phyloP scores from a whole-genome alignment of 164 flowering plant species.

The Hamamelis virginiana region DNA sequence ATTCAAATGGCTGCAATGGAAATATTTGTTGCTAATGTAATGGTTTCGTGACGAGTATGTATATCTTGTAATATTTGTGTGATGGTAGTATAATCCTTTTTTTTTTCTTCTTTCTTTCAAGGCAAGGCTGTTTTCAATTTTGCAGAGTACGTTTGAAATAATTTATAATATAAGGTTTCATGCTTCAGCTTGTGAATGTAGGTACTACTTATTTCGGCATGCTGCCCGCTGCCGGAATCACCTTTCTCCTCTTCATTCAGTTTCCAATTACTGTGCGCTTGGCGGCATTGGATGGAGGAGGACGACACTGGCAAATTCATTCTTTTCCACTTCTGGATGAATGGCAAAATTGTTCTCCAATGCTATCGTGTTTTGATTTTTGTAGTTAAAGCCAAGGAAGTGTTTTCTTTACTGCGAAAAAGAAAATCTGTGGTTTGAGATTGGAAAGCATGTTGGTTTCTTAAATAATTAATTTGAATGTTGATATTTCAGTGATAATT shows the following conservation, averaged over 20 bases:
- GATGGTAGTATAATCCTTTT: not conserved
- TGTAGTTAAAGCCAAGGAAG: too few relatives aligned
- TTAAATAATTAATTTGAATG: too few relatives aligned
- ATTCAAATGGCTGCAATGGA: not conserved
- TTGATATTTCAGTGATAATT: too few relatives aligned
- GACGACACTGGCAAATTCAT: not conserved
- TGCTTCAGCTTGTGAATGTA: not conserved
- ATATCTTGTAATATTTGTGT: not conserved
- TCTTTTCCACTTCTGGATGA: not conserved
- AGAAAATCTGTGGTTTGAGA: too few relatives aligned
- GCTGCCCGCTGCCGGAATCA: too few relatives aligned
- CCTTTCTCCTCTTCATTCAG: not conserved
- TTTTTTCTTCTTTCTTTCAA: not conserved
- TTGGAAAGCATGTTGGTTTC: too few relatives aligned
- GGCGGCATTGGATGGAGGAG: not conserved
- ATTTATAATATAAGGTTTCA: not conserved
- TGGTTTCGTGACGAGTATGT: slow-evolving; percentile 1
- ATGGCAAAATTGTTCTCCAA: too few relatives aligned
- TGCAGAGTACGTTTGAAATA: not conserved
- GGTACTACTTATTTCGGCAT: not conserved
- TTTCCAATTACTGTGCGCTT: not conserved
- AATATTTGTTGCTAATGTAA: not conserved
- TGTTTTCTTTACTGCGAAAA: too few relatives aligned
- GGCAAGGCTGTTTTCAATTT: not conserved
- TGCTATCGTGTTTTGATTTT: too few relatives aligned